Evolutionary conservation across 768 basidiomycete species (phyloP).

Genomic region (Arthromyces matolae): DNA sequence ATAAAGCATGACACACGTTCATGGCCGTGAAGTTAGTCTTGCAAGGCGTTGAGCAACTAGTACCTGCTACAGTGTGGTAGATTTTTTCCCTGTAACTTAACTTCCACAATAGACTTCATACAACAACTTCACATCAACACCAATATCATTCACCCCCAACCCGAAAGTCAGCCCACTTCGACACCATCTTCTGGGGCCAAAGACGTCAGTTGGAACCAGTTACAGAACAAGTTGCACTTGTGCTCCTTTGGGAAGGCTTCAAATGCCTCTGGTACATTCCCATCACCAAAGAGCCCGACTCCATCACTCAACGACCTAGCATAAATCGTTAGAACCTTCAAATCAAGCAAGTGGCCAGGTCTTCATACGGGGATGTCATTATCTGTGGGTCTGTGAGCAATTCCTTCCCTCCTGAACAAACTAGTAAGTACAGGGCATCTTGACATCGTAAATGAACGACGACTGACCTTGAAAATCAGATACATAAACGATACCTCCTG

Average conservation of each 20-base stretch:
- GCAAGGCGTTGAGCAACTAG: not conserved
- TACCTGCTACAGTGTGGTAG: not conserved
- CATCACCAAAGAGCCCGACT: not conserved
- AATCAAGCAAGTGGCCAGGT: not conserved
- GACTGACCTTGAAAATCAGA: slow-evolving; percentile 16
- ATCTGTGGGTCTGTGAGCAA: slow-evolving; percentile 20
- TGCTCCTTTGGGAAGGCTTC: not conserved
- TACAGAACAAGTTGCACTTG: not conserved
- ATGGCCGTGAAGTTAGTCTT: not conserved
- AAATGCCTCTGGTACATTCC: not conserved
- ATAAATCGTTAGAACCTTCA: not conserved
- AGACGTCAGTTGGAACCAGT: not conserved
- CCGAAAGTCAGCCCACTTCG: not conserved
- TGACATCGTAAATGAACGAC: no score
- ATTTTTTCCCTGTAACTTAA: not conserved
- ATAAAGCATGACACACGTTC: not conserved
- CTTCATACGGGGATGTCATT: slow-evolving; percentile 9
- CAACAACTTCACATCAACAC: no score
- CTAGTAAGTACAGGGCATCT: not conserved
- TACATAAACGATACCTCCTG: slow-evolving; percentile 9
- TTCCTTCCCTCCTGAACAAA: slow-evolving; percentile 5
- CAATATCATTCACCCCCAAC: not conserved
- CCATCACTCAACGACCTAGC: not conserved
- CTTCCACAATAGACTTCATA: not conserved
- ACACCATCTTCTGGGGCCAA: not conserved